Evolutionary conservation across 164 flowering plant species (phyloP).

Genomic region (Dillenia suffruticosa): DNA sequence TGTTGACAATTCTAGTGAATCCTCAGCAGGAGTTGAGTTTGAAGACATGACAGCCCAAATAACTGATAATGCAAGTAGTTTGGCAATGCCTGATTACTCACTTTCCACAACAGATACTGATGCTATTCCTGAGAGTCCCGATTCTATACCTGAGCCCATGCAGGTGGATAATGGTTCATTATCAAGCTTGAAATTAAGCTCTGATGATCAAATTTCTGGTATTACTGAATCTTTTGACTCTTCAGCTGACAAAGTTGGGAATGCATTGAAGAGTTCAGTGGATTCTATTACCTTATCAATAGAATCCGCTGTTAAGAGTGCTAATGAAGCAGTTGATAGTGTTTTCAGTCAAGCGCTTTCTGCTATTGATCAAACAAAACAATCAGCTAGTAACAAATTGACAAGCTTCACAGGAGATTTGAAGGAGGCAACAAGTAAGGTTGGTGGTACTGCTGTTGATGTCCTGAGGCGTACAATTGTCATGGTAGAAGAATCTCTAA

Average conservation of each 20-base stretch:
- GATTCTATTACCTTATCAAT: conserved; percentile 45
- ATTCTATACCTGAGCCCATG: conserved; percentile 25
- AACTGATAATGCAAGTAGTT: conserved; percentile 16
- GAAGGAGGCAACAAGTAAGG: conserved; percentile 44
- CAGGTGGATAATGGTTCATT: conserved; percentile 29
- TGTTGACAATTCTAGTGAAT: conserved; percentile 27
- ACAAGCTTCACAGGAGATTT: conserved; percentile 41
- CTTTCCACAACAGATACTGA: conserved; percentile 19
- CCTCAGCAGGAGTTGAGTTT: conserved; percentile 12
- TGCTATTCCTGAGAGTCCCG: conserved; percentile 22
- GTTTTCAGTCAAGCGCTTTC: conserved; percentile 30
- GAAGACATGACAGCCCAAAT: conserved; percentile 19
- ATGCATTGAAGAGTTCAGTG: conserved; percentile 31
- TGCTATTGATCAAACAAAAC: conserved; percentile 41
- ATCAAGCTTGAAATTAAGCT: conserved; percentile 25
- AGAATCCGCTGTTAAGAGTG: conserved; percentile 26
- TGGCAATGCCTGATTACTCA: conserved; percentile 18
- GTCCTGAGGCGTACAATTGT: conserved; percentile 48
- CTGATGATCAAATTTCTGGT: conserved; percentile 31
- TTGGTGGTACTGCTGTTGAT: conserved; percentile 42
- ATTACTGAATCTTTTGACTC: conserved; percentile 35
- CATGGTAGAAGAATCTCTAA: conserved; percentile 47
- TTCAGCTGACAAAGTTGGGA: conserved; percentile 43
- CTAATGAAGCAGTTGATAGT: conserved; percentile 42
- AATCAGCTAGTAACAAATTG: conserved; percentile 37